phyloP scores from a whole-genome alignment of 495 filamentous ascomycete genomes.

The Schizothecium vesticola region DNA sequence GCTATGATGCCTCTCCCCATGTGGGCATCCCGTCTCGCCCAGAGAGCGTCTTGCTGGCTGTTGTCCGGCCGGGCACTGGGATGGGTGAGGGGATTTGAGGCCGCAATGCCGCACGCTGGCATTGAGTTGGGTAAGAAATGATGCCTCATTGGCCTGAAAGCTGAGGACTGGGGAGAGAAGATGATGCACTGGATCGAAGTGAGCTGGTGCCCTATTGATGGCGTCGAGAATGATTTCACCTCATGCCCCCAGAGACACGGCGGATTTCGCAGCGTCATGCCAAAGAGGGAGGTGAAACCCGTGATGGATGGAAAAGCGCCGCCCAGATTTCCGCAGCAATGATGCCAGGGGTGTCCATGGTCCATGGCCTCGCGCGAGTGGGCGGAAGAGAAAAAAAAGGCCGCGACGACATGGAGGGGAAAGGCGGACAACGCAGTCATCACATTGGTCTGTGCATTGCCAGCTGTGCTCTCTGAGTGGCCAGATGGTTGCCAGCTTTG shows the following conservation, averaged over 20 bases:
- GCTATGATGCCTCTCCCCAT: not conserved
- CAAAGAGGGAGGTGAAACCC: conserved; percentile 2
- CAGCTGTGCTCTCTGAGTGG: conserved; percentile 3
- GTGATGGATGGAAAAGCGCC: not conserved
- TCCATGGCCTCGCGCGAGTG: not conserved
- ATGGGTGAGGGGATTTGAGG: conserved; percentile 3
- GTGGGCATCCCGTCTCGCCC: not conserved
- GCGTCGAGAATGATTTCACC: not conserved
- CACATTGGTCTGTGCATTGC: conserved; percentile 18
- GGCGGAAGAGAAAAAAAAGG: conserved; percentile 1
- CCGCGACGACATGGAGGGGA: conserved; percentile 4
- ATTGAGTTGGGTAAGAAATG: not conserved
- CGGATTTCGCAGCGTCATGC: not conserved
- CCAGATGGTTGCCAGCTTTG: not conserved
- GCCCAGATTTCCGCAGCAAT: not conserved
- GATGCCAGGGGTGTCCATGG: not conserved
- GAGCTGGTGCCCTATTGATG: not conserved
- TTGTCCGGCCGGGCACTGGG: not conserved
- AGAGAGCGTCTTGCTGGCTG: not conserved
- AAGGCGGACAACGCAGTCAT: conserved; percentile 5
- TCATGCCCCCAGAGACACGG: not conserved
- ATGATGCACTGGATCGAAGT: not conserved
- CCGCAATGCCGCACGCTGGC: conserved; percentile 9
- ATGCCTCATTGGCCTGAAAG: not conserved
- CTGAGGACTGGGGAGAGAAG: not conserved